Conservation (phyloP, 306 rosid species). For the Casuarina equisetifolia region DNA sequence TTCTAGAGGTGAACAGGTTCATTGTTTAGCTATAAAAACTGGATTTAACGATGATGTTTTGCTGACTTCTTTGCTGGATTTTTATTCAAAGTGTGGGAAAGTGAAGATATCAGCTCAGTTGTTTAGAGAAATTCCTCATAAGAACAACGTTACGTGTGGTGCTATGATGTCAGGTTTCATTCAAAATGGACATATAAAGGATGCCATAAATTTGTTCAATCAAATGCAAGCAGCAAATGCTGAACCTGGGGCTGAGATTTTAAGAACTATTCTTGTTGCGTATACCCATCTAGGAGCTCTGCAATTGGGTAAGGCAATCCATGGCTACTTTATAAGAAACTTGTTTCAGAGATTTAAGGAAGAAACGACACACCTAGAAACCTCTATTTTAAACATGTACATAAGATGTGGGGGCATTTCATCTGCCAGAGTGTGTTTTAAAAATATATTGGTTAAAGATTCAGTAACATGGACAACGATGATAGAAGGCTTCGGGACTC, state of each 20-base stretch:
- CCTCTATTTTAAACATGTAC: conserved; percentile 59
- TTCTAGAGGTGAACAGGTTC: conserved; percentile 41
- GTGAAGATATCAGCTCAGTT: conserved; percentile 36
- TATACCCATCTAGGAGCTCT: conserved; percentile 55
- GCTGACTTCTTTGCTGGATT: conserved; percentile 49
- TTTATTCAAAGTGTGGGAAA: conserved; percentile 48
- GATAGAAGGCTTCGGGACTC: conserved; percentile 61
- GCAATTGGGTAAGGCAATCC: conserved; percentile 47
- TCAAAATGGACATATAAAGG: conserved; percentile 46
- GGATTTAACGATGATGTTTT: conserved; percentile 50
- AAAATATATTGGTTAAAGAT: conserved; percentile 41
- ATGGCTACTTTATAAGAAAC: conserved; percentile 42
- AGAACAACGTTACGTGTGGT: conserved; percentile 44
- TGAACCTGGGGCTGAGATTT: conserved; percentile 35
- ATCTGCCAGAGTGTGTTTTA: conserved; percentile 39
- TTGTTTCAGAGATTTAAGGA: conserved; percentile 12
- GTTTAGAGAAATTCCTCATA: conserved; percentile 34
- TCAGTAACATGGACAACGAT: conserved; percentile 59
- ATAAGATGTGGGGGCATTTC: conserved; percentile 48
- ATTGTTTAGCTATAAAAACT: conserved; percentile 41
- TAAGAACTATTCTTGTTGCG: conserved; percentile 52
- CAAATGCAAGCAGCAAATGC: conserved; percentile 42
- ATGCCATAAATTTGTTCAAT: conserved; percentile 41
- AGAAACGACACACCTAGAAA: conserved; percentile 32
- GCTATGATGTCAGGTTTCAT: conserved; percentile 58